These are phyloP conservation scores for Oryza glaberrima DNA, from an alignment of 176 grass and related monocot species.

Conservation along the genomic window DNA sequence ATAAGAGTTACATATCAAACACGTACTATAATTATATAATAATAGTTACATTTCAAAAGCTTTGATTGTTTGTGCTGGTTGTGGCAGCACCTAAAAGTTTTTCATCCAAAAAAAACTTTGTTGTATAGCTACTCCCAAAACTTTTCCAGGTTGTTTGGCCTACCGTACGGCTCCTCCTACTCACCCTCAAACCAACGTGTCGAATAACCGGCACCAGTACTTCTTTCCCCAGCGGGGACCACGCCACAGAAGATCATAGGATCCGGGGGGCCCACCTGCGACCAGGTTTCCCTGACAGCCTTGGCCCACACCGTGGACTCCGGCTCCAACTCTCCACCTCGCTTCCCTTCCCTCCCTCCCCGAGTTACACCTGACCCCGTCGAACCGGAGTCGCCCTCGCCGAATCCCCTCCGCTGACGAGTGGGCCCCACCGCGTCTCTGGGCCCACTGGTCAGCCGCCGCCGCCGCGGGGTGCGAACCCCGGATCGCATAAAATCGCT, in stretches of 20 bases:
- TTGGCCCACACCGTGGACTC: background rate
- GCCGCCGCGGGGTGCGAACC: background rate
- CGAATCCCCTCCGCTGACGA: background rate
- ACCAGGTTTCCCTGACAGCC: background rate
- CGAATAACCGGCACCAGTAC: background rate
- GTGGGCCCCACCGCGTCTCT: background rate
- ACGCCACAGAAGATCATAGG: background rate
- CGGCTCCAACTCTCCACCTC: background rate
- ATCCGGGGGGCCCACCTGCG: background rate
- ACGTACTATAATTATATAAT: too few species aligned
- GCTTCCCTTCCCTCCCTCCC: background rate
- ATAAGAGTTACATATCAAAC: too few species aligned
- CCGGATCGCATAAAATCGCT: constrained; percentile 29
- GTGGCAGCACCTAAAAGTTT: too few species aligned
- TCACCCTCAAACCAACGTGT: background rate
- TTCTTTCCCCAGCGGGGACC: background rate
- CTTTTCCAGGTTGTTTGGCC: too few species aligned
- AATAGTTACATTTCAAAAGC: too few species aligned
- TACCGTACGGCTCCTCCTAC: too few species aligned
- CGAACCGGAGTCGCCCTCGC: background rate
- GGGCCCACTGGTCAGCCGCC: background rate
- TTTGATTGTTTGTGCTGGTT: too few species aligned
- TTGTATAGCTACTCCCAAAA: too few species aligned
- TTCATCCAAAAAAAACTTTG: too few species aligned
- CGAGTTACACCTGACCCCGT: too few species aligned